phyloP scores from a whole-genome alignment of 2,329 filamentous ascomycete genomes.

The Xylariaceae sp. region DNA sequence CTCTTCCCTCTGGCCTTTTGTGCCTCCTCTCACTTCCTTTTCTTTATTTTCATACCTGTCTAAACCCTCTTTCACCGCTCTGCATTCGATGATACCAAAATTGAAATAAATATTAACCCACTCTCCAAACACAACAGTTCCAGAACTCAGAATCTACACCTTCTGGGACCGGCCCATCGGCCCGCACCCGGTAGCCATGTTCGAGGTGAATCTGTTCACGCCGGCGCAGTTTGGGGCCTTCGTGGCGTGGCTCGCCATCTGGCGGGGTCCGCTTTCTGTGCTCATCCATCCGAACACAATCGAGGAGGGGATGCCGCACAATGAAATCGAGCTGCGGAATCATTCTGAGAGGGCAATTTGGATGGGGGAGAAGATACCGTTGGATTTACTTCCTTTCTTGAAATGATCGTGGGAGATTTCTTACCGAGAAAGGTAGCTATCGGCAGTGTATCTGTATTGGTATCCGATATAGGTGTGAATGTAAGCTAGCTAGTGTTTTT shows the following conservation, averaged over 20 bases:
- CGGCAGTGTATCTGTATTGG: no score
- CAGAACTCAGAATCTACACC: slow-evolving; percentile 81
- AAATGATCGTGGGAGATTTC: background rate
- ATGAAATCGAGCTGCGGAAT: slow-evolving; percentile 53
- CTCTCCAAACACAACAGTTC: slow-evolving; percentile 66
- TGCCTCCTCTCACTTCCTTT: background rate
- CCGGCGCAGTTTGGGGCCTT: slow-evolving; percentile 90
- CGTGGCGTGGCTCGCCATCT: slow-evolving; percentile 81
- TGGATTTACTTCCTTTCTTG: slow-evolving; percentile 53
- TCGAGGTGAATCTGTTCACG: slow-evolving; percentile 87
- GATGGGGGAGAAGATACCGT: slow-evolving; percentile 70
- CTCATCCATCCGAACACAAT: slow-evolving; percentile 82
- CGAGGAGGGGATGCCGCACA: slow-evolving; percentile 39
- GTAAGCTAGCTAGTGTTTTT: no score
- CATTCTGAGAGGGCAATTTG: slow-evolving; percentile 74
- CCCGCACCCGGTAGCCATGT: slow-evolving; percentile 86
- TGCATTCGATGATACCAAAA: no score
- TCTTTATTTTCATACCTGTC: background rate
- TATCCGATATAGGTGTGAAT: no score
- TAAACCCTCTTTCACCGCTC: no score
- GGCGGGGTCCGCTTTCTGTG: slow-evolving; percentile 78
- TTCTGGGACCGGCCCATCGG: slow-evolving; percentile 81
- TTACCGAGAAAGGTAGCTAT: no score
- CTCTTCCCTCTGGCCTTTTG: no score
- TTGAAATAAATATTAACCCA: no score